Evolutionary conservation across 2,329 filamentous ascomycete species (phyloP).

Genomic region (Xylaria sp.): DNA sequence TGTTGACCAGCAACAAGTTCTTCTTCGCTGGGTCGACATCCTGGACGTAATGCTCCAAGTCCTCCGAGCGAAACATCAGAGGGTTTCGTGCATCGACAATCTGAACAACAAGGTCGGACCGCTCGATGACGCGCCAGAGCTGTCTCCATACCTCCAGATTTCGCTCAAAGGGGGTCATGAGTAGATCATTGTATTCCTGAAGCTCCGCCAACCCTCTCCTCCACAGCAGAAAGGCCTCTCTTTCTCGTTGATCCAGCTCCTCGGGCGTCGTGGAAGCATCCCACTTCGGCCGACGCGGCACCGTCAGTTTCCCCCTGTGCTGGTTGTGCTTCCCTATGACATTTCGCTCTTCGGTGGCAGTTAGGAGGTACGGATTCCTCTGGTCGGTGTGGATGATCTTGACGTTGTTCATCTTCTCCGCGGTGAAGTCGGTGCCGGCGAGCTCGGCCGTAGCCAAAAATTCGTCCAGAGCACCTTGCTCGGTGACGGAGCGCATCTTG

Average conservation of each 20-base stretch:
- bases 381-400: constrained; percentile 98
- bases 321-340: constrained; percentile 83
- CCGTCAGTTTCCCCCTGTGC: constrained; percentile 82
- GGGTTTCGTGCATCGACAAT: constrained; percentile 98
- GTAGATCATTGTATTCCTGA: constrained; percentile 90
- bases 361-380: constrained; percentile 93
- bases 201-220: constrained; percentile 89
- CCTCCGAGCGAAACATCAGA: constrained; percentile 91
- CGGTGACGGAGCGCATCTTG: constrained; percentile 98
- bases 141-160: constrained; percentile 99
- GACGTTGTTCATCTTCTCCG: constrained; percentile 98
- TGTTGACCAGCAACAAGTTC: constrained; percentile 95
- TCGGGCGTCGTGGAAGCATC: constrained; percentile 84
- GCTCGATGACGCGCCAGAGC: constrained; percentile 96
- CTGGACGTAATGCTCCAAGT: constrained; percentile 93
- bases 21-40: constrained; percentile 88
- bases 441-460: constrained; percentile 95
- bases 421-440: constrained; percentile 98
- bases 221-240: constrained; percentile 86
- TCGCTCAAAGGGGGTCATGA: constrained; percentile 98
- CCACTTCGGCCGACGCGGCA: constrained; percentile 91
- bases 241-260: constrained; percentile 82
- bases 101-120: constrained; percentile 94
- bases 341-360: constrained; percentile 82
- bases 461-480: constrained; percentile 96